Conservation (phyloP, 352 stramenopile species). For the Phytophthora europaea region DNA sequence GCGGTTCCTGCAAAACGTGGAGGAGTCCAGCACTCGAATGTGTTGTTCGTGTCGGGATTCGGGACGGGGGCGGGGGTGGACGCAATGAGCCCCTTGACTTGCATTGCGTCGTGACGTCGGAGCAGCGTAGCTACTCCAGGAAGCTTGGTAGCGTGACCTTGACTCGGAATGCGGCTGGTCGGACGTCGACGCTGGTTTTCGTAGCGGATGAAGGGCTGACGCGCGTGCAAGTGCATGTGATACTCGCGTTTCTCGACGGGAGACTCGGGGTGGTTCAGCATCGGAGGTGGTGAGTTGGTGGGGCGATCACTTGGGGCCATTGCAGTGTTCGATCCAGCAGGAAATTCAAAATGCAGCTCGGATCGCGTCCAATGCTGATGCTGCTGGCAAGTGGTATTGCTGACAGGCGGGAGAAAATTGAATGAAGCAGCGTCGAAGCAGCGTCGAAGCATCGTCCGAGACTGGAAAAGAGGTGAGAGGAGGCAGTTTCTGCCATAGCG, state of each 20-base stretch:
- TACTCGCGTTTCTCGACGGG: slow-evolving; percentile 11
- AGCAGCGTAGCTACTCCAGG: slow-evolving; percentile 38
- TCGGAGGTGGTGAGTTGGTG: neutral
- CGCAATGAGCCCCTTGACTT: slow-evolving; percentile 7
- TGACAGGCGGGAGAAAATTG: slow-evolving; percentile 22
- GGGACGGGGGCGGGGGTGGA: neutral
- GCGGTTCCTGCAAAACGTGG: slow-evolving; percentile 7
- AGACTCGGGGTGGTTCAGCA: slow-evolving; percentile 4
- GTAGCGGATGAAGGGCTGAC: slow-evolving; percentile 25
- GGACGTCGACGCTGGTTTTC: slow-evolving; percentile 11
- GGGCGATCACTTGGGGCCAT: slow-evolving; percentile 31
- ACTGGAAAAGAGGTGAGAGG: slow-evolving; percentile 10
- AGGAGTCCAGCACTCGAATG: slow-evolving; percentile 32
- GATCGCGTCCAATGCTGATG: slow-evolving; percentile 8
- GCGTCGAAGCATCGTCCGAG: neutral
- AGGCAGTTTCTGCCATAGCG: slow-evolving; percentile 29
- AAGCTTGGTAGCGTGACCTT: slow-evolving; percentile 26
- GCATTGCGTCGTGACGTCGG: slow-evolving; percentile 23
- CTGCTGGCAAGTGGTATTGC: slow-evolving; percentile 4
- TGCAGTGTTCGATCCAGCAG: slow-evolving; percentile 14
- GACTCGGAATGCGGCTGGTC: slow-evolving; percentile 17
- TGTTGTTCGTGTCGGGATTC: slow-evolving; percentile 4
- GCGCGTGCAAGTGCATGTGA: slow-evolving; percentile 24
- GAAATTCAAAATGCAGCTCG: slow-evolving; percentile 14
- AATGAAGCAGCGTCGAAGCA: slow-evolving; percentile 39